phyloP scores from a whole-genome alignment of 1,139 yeast genomes.

The Taphrina betulina region DNA sequence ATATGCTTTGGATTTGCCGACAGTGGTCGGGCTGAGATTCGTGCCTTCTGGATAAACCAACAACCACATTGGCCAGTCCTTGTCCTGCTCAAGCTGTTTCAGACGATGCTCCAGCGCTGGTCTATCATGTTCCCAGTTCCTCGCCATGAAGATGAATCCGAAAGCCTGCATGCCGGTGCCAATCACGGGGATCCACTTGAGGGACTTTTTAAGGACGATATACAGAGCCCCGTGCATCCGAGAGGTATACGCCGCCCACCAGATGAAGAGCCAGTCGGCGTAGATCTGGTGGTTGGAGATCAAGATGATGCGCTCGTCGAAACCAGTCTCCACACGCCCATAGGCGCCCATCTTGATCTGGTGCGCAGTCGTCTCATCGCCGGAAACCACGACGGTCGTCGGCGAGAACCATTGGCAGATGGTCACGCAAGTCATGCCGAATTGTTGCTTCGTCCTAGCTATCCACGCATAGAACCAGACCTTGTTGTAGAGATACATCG shows the following conservation, averaged over 20 bases:
- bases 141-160: conserved; percentile 54
- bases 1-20: conserved; percentile 56
- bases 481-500: conserved; percentile 20
- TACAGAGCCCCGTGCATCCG: conserved; percentile 61
- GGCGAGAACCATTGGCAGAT: conserved; percentile 45
- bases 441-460: conserved; percentile 44
- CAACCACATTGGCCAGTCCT: conserved; percentile 51
- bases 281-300: conserved; percentile 78
- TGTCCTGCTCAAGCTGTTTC: conserved; percentile 10
- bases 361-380: conserved; percentile 42
- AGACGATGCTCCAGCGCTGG: conserved; percentile 54
- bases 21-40: conserved; percentile 68
- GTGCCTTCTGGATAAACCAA: conserved; percentile 95
- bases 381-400: conserved; percentile 43
- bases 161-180: conserved; percentile 87
- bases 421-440: conserved; percentile 44
- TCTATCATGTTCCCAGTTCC: conserved; percentile 77
- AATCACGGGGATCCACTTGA: conserved; percentile 68
- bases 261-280: conserved; percentile 88
- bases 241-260: conserved; percentile 82
- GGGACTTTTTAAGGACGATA: conserved; percentile 75
- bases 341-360: conserved; percentile 39
- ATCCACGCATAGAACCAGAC: conserved; percentile 33
- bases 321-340: conserved; percentile 41
- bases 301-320: conserved; percentile 54